A percentile compares a stretch with the other conserved stretches of the same genome.
Conservation (phyloP, 2,329 filamentous ascomycete species). For the Chaetomium sp. region DNA sequence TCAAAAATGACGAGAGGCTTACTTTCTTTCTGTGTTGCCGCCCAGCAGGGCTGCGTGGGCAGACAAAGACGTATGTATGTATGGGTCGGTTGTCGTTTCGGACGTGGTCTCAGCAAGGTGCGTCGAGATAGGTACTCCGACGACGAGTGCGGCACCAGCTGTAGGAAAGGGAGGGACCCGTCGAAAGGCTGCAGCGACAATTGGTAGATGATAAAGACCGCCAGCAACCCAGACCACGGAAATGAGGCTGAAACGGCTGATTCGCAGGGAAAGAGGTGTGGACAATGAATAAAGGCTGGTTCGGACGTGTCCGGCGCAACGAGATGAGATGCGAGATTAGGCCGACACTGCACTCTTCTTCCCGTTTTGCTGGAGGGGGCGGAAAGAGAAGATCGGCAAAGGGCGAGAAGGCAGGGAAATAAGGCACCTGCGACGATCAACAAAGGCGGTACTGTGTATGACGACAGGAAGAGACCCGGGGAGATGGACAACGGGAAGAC, state of each 20-base stretch:
- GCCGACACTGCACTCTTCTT: conserved; percentile 6
- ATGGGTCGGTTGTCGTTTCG: not conserved
- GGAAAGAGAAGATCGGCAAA: conserved; percentile 14
- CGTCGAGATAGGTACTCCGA: not conserved
- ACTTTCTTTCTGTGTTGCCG: not conserved
- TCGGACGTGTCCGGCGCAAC: conserved; percentile 20
- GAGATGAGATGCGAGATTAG: conserved; percentile 22
- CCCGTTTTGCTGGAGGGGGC: conserved; percentile 3
- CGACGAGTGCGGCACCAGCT: not conserved
- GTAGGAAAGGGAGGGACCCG: not conserved
- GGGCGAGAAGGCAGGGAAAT: conserved; percentile 10
- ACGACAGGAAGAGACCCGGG: conserved; percentile 1
- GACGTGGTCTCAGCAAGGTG: not conserved
- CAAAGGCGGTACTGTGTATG: not conserved
- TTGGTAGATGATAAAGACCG: conserved; percentile 27
- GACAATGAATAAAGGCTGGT: conserved; percentile 32
- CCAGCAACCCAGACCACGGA: conserved; percentile 15
- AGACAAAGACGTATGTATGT: not conserved
- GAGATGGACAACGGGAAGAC: conserved; percentile 23
- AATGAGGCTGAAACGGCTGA: conserved; percentile 24
- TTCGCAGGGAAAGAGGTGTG: conserved; percentile 22
- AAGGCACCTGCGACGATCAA: conserved; percentile 10
- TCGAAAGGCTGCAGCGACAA: conserved; percentile 15
- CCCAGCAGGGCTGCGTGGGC: not conserved
- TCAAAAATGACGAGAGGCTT: conserved; percentile 2